phyloP scores from a whole-genome alignment of 371 early-diverging fungal genomes.

The Lichtheimia hyalospora region DNA sequence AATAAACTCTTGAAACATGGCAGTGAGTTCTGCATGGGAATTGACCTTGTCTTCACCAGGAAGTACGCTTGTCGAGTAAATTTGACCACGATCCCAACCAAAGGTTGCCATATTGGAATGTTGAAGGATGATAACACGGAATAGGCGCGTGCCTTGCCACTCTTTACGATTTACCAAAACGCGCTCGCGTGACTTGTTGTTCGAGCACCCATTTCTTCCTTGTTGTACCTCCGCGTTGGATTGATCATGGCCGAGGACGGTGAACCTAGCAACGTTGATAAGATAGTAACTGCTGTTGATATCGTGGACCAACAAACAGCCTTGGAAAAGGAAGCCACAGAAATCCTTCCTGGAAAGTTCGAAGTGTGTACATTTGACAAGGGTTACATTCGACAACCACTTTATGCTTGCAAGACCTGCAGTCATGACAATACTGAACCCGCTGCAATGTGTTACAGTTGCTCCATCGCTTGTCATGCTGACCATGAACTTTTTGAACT shows the following conservation, averaged over 20 bases:
- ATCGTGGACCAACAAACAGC: slow-evolving; percentile 51
- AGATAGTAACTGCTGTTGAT: slow-evolving; percentile 51
- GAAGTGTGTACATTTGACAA: slow-evolving; percentile 76
- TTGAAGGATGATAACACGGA: not conserved
- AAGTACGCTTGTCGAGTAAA: slow-evolving; percentile 70
- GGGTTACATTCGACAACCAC: slow-evolving; percentile 77
- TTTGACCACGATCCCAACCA: slow-evolving; percentile 84
- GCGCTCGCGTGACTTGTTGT: not conserved
- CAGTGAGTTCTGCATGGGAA: slow-evolving; percentile 56
- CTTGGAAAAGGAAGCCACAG: slow-evolving; percentile 58
- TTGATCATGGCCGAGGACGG: not conserved
- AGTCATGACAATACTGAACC: slow-evolving; percentile 32
- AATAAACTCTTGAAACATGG: slow-evolving; percentile 69
- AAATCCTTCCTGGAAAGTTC: slow-evolving; percentile 69
- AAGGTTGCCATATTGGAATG: slow-evolving; percentile 43
- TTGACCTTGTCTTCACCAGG: slow-evolving; percentile 60
- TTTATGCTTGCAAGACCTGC: slow-evolving; percentile 89
- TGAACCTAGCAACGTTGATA: slow-evolving; percentile 1
- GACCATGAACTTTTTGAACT: slow-evolving; percentile 81
- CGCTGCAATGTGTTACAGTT: slow-evolving; percentile 81
- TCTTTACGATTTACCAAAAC: not conserved
- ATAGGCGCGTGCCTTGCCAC: not conserved
- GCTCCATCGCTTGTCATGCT: slow-evolving; percentile 80
- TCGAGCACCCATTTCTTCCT: not conserved
- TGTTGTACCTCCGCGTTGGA: not conserved